Evolutionary conservation across 2,329 filamentous ascomycete species (phyloP).

Genomic region (Thielaviopsis populi): DNA sequence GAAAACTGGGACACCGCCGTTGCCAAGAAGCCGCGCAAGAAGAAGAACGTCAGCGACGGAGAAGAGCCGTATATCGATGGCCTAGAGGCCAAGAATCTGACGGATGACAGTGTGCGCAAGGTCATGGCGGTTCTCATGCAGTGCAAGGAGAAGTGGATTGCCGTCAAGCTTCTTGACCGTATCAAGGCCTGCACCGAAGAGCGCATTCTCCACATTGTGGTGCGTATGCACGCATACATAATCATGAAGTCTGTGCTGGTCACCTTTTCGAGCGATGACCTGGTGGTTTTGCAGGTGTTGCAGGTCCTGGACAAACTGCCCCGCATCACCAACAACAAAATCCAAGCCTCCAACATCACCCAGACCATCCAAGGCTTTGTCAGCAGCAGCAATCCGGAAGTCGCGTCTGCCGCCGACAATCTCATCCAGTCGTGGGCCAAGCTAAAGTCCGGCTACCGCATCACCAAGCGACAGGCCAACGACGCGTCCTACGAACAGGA

Average conservation of each 20-base stretch:
- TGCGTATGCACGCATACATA: constrained; percentile 94
- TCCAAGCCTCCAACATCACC: constrained; percentile 91
- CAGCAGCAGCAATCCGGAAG: constrained; percentile 54
- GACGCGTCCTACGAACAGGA: constrained; percentile 8
- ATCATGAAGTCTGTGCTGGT: constrained; percentile 78
- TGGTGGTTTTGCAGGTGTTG: constrained; percentile 77
- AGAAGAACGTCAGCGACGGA: constrained; percentile 80
- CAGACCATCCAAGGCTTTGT: constrained; percentile 56
- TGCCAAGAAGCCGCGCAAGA: constrained; percentile 80
- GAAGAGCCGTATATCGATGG: constrained; percentile 94
- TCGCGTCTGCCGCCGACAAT: constrained; percentile 53
- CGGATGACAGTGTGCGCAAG: constrained; percentile 74
- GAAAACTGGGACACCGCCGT: constrained; percentile 87
- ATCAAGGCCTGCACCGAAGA: constrained; percentile 81
- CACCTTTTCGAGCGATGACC: constrained; percentile 76
- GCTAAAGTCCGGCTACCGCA: constrained; percentile 79
- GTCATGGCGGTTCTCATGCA: constrained; percentile 96
- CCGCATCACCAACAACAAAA: constrained; percentile 88
- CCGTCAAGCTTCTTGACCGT: constrained; percentile 79
- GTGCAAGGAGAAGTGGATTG: constrained; percentile 99
- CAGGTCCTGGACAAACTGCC: constrained; percentile 82
- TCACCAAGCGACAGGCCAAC: constrained; percentile 62
- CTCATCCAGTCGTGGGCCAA: constrained; percentile 78
- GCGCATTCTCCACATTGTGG: constrained; percentile 70
- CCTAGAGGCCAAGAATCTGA: constrained; percentile 61